phyloP scores from a whole-genome alignment of 352 stramenopile species.

The Phytophthora pluvialis region DNA sequence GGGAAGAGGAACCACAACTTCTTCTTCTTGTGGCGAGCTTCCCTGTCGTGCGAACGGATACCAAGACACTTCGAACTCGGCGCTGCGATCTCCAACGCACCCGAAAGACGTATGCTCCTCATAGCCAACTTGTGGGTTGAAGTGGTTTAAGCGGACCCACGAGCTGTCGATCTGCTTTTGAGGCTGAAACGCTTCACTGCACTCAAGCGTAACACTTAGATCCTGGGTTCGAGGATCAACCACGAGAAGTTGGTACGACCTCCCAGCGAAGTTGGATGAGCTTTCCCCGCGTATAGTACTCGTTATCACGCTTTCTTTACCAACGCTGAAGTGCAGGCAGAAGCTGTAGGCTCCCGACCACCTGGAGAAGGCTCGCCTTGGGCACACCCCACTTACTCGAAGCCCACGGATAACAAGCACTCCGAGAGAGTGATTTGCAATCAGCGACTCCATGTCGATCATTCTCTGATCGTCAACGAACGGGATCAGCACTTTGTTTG shows the following conservation, averaged over 20 bases:
- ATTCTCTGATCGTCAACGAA: background rate
- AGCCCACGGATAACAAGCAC: background rate
- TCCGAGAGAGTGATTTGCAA: background rate
- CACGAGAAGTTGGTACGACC: background rate
- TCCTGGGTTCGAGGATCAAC: background rate
- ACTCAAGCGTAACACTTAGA: background rate
- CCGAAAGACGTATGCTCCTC: background rate
- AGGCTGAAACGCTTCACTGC: background rate
- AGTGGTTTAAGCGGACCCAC: constrained; percentile 1
- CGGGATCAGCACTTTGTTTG: constrained; percentile 1
- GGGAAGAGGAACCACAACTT: constrained; percentile 19
- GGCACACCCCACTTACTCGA: background rate
- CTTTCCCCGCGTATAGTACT: background rate
- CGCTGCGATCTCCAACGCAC: background rate
- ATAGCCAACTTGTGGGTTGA: background rate
- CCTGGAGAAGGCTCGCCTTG: background rate
- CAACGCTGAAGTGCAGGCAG: background rate
- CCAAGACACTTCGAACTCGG: constrained; percentile 3
- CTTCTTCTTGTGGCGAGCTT: background rate
- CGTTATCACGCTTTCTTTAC: background rate
- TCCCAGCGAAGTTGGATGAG: background rate
- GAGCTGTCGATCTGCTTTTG: background rate
- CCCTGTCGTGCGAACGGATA: constrained; percentile 1
- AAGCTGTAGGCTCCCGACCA: background rate
- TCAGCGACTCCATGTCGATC: background rate